Conservation (phyloP, 2,329 filamentous ascomycete genomes). For the Thielaviopsis euricoi region DNA sequence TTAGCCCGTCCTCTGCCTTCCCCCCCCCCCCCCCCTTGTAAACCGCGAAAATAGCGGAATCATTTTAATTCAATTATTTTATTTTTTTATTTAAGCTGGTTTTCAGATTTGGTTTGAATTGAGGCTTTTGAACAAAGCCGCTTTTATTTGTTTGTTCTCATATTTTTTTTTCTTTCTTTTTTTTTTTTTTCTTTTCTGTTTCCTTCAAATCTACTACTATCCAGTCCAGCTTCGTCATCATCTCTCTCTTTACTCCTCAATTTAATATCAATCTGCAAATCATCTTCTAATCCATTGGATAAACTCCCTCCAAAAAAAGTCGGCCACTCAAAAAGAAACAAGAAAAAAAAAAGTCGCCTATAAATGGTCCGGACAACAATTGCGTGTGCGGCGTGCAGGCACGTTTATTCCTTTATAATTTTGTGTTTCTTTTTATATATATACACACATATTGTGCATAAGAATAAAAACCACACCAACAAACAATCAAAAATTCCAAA, state of each 20-base stretch:
- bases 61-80: too few relatives aligned
- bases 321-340: background rate
- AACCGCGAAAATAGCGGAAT: too few relatives aligned
- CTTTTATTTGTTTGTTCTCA: too few relatives aligned
- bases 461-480: background rate
- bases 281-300: background rate
- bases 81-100: too few relatives aligned
- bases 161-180: background rate
- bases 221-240: too few relatives aligned
- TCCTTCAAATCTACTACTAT: too few relatives aligned
- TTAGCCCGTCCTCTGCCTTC: too few relatives aligned
- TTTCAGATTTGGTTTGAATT: too few relatives aligned
- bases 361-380: slow-evolving; percentile 9
- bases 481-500: background rate
- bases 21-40: too few relatives aligned
- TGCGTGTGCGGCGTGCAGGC: slow-evolving; percentile 8
- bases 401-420: background rate
- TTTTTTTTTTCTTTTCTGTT: slow-evolving; percentile 1
- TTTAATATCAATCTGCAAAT: background rate
- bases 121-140: too few relatives aligned
- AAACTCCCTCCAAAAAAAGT: too few relatives aligned
- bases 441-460: background rate
- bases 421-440: background rate
- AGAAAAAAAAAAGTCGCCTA: background rate
- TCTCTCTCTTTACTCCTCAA: background rate